phyloP scores from a whole-genome alignment of 441 rosid species.

The Erodium texanum region DNA sequence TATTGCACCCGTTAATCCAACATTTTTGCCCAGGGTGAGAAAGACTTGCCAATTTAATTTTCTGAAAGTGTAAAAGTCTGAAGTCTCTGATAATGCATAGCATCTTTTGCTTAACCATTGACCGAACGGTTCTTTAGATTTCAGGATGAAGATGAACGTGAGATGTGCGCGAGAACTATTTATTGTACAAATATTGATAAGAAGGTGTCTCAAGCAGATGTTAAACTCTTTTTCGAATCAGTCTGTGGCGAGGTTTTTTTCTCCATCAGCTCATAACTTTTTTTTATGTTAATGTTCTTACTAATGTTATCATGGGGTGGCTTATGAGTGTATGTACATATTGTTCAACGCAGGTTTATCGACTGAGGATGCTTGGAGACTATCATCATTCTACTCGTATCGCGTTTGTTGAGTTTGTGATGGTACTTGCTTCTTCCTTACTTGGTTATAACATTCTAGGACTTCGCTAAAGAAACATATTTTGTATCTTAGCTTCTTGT shows the following conservation, averaged over 20 bases:
- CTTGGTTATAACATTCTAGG: background rate
- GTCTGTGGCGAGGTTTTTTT: constrained; percentile 66
- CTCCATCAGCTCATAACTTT: background rate
- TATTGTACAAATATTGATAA: constrained; percentile 21
- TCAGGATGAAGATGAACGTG: constrained; percentile 78
- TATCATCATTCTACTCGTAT: constrained; percentile 44
- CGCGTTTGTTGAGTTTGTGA: constrained; percentile 45
- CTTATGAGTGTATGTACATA: background rate
- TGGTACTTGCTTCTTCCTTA: constrained; percentile 28
- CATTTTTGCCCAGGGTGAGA: constrained; percentile 83
- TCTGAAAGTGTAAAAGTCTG: constrained; percentile 11
- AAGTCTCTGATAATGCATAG: background rate
- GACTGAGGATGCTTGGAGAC: constrained; percentile 41
- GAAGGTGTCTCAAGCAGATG: constrained; percentile 57
- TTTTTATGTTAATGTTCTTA: background rate
- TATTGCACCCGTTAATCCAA: constrained; percentile 89
- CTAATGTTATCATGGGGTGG: background rate
- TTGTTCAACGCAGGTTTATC: constrained; percentile 49
- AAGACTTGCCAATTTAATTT: constrained; percentile 8
- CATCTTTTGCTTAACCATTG: constrained; percentile 10
- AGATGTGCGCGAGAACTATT: constrained; percentile 22
- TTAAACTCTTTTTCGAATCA: constrained; percentile 68
- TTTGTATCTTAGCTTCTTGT: background rate
- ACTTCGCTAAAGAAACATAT: background rate
- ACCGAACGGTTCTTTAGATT: constrained; percentile 16